These are phyloP conservation scores for Lathyrus oleraceus DNA, from an alignment of 306 rosid genomes.

Conservation along the genomic window DNA sequence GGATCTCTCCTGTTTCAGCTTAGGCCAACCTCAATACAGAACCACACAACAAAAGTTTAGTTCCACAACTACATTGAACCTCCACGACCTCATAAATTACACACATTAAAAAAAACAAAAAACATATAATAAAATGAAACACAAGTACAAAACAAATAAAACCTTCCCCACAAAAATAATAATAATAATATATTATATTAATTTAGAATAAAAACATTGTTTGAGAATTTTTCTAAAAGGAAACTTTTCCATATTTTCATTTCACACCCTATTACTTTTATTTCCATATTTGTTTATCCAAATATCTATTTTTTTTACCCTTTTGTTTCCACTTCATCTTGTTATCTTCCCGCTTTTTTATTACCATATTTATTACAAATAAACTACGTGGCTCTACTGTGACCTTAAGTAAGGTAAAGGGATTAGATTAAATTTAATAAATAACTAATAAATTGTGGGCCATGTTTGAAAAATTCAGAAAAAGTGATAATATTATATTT, in stretches of 20 bases:
- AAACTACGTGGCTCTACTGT: conserved; percentile 66
- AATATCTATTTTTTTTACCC: not conserved
- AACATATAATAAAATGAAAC: conserved; percentile 8
- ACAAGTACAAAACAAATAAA: conserved; percentile 32
- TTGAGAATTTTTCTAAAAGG: not conserved
- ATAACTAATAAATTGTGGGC: conserved; percentile 33
- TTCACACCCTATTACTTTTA: not conserved
- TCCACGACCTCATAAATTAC: conserved; percentile 67
- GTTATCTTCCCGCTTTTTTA: conserved; percentile 52
- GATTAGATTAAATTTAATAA: conserved; percentile 2
- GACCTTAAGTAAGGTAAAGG: conserved; percentile 47
- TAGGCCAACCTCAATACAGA: conserved; percentile 53
- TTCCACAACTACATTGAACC: conserved; percentile 41
- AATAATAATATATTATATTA: not conserved
- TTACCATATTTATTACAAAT: conserved; percentile 36
- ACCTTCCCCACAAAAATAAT: conserved; percentile 43
- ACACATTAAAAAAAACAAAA: conserved; percentile 18
- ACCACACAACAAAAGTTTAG: conserved; percentile 59
- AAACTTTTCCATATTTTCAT: conserved; percentile 4
- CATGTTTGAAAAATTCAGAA: conserved; percentile 11
- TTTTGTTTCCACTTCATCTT: conserved; percentile 40
- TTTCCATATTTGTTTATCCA: conserved; percentile 22
- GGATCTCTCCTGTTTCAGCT: conserved; percentile 52
- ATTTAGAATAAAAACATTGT: conserved; percentile 1
- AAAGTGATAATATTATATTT: not conserved